phyloP scores from a whole-genome alignment of 1,139 yeast species.

The Debaryomyces psychrophilus region DNA sequence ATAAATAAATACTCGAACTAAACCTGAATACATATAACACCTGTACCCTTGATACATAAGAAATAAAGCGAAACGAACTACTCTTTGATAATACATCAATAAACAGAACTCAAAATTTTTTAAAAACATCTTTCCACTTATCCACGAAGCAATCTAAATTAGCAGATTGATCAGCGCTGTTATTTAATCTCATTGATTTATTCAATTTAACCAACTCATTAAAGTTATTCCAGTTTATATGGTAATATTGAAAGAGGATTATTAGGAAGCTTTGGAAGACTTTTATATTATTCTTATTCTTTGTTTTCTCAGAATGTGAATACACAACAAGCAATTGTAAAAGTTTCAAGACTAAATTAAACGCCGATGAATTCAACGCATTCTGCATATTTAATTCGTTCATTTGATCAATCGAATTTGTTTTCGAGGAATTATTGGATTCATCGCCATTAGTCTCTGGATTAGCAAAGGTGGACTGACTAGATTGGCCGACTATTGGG shows the following conservation, averaged over 20 bases:
- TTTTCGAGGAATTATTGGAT: conserved; percentile 9
- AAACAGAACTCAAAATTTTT: conserved; percentile 7
- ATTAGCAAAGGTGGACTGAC: conserved; percentile 13
- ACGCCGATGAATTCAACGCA: conserved; percentile 27
- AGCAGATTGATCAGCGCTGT: conserved; percentile 33
- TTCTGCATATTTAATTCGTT: neutral
- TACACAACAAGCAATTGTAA: conserved; percentile 42
- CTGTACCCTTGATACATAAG: neutral
- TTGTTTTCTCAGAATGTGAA: conserved; percentile 40
- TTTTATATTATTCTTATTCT: conserved; percentile 33
- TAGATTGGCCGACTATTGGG: conserved; percentile 34
- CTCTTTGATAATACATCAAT: neutral
- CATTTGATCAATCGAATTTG: conserved; percentile 5
- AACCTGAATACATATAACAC: conserved; percentile 7
- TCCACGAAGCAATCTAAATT: conserved; percentile 43
- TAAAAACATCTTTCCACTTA: conserved; percentile 41
- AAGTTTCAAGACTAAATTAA: conserved; percentile 33
- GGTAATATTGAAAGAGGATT: conserved; percentile 42
- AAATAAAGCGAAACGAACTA: neutral
- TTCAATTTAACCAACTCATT: conserved; percentile 38
- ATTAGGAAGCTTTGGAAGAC: conserved; percentile 40
- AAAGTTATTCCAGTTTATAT: conserved; percentile 46
- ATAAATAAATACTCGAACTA: conserved; percentile 1
- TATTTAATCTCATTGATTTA: conserved; percentile 43
- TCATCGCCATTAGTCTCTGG: conserved; percentile 12